Conservation (phyloP, 805 yeast species). For the Metschnikowia anglica region DNA sequence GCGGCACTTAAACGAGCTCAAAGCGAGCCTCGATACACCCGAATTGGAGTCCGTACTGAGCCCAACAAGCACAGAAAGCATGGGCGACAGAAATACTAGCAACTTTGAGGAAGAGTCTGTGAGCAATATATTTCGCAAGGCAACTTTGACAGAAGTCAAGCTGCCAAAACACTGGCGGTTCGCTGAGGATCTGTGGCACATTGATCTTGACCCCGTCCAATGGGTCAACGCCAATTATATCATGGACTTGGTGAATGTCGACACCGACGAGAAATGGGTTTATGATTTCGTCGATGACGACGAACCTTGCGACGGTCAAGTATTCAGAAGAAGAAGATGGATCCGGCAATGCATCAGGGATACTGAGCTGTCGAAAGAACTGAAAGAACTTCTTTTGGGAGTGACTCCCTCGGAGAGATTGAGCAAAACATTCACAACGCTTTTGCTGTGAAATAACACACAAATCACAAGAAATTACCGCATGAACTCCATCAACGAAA, state of each 20-base stretch:
- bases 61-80: conserved; percentile 1
- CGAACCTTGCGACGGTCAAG: conserved; percentile 31
- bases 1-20: conserved; percentile 17
- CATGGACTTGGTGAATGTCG: conserved; percentile 54
- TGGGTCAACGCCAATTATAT: conserved; percentile 63
- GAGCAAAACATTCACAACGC: conserved; percentile 16
- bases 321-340: conserved; percentile 68
- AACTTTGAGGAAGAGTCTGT: neutral
- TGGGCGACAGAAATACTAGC: neutral
- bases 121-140: conserved; percentile 11
- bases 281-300: conserved; percentile 50
- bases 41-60: conserved; percentile 5
- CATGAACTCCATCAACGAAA: conserved; percentile 54
- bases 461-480: no score
- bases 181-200: conserved; percentile 51
- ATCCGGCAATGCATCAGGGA: conserved; percentile 40
- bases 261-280: conserved; percentile 82
- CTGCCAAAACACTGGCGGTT: conserved; percentile 67
- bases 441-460: conserved; percentile 10
- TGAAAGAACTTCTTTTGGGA: conserved; percentile 4
- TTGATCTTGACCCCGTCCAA: conserved; percentile 59
- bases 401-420: conserved; percentile 12
- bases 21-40: conserved; percentile 3
- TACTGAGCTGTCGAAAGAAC: conserved; percentile 5
- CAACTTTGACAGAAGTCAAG: conserved; percentile 38